Percentiles rank a stretch among this genome's conserved stretches.
These are phyloP conservation scores for Starmera caribaea DNA, from an alignment of 805 yeast genomes.

Conservation along the genomic window DNA sequence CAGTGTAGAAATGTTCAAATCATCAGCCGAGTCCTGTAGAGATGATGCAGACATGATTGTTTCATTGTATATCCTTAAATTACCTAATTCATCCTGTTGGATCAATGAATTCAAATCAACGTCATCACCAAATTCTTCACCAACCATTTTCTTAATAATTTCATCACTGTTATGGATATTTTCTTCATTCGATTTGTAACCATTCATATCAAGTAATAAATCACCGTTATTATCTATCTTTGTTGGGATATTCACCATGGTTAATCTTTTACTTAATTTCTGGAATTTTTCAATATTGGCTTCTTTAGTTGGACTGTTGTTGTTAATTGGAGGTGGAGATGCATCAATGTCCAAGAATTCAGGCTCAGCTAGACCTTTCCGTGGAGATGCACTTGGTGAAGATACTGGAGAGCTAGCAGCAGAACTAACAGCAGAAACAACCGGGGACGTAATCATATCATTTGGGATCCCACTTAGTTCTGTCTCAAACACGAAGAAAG, in stretches of 20 bases:
- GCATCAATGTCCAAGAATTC: constrained; percentile 38
- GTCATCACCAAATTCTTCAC: constrained; percentile 62
- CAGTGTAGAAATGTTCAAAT: not conserved
- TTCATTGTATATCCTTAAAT: constrained; percentile 43
- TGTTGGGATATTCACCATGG: constrained; percentile 73
- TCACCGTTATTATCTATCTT: constrained; percentile 86
- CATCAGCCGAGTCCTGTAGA: constrained; percentile 3
- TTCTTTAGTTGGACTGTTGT: constrained; percentile 19
- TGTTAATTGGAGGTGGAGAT: not conserved
- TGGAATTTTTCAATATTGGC: constrained; percentile 49
- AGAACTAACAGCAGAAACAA: constrained; percentile 16
- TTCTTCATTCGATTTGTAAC: constrained; percentile 81
- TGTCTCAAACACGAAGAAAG: constrained; percentile 92
- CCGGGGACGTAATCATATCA: constrained; percentile 42
- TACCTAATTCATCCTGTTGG: constrained; percentile 57
- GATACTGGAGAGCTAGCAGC: constrained; percentile 13
- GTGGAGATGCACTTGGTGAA: constrained; percentile 9
- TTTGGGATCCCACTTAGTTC: constrained; percentile 56
- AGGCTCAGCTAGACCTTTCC: constrained; percentile 29
- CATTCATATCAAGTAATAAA: constrained; percentile 85
- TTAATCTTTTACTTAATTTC: constrained; percentile 54
- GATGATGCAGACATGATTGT: constrained; percentile 12
- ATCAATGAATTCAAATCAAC: constrained; percentile 35
- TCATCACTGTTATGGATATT: constrained; percentile 72
- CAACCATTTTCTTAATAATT: constrained; percentile 58